Evolutionary conservation across 2,329 filamentous ascomycete genomes (phyloP), one percentile per base, ranked within the genome.

Genomic region (Pseudogymnoascus verrucosus): DNA sequence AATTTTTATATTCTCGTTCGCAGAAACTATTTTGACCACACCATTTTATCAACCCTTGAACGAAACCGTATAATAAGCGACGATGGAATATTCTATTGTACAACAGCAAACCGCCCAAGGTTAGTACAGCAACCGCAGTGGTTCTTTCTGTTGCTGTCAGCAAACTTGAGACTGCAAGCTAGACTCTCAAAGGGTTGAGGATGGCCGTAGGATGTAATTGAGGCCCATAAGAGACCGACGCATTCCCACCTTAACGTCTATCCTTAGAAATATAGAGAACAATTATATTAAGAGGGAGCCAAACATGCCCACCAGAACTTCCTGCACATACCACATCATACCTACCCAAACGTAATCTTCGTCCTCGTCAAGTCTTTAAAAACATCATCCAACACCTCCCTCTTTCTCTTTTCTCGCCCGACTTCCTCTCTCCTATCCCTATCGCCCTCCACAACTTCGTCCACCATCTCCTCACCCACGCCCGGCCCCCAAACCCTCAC

Each of bases 401-500:
- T 81, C 77, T 96, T 96, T 67, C 84, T 81, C 68, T 86, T 86
- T 68, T 81, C 83, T 0, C 78, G 76, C 66, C 80, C 83, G 0
- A 73, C 74, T 21, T 77, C 76, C n/a, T 79, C 78, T 21, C 82
- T 75, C 6, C 74, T 73, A 23, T 73, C 75, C 26, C 54, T 64
- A 5, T 26, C 39, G 12, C 8, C 31, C 4, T 74, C 71, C 14
- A 77, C 74, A 3, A 79, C 78, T 11, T 79, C 77, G 39, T 80
- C 78, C 11, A 78, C 79, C 60, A 85, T 68, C 68, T 82, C 73
- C 67, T 84, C 76, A 36, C 76, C 78, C 4, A 82, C 84, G 0
- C 78, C 75, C 1, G 90, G 89, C 68, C 82, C 81, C 92, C 93
- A 97, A 3, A 84, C 84, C 51, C 89, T 83, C 64, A 98, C 93